Base-by-base conservation (phyloP, 1,139 yeast genomes). In the Zhuliangozyma parablackwelliae region DNA sequence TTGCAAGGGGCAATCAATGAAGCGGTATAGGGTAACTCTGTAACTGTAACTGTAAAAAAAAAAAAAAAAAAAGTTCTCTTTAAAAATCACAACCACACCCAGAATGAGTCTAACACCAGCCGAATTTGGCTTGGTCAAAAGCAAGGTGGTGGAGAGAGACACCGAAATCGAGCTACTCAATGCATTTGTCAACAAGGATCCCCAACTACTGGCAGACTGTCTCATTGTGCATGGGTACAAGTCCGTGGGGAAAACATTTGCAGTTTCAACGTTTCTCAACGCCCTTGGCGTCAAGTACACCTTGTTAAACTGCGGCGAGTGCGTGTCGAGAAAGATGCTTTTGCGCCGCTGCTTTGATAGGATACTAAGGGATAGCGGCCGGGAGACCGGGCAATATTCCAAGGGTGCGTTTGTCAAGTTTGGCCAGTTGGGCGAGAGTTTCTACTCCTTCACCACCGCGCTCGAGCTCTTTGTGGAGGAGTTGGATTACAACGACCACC, bases 1-100 rank as follows among this genome's bases (percentile, higher is more conserved):
- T 59, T 89, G 35, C 61, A 63, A 38, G 80, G 76, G 30, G 56
- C 67, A 28, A 54, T 75, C 6, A 69, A 65, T 21, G 74, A 66
- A 29, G 31, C 46, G 21, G 31, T 37, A 26, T 11, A 7, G 16
- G 23, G 26, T 21, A 21, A 7, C 7, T 6, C 23, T 21, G 23
- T 6, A 7, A 21, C 7, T 21, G 6, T 21, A 6, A 21, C 23
- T 6, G 7, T 6, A 21, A 7, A 23, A 7, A 9, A 23, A 23
- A 23, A 23, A 7, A 7, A 23, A 23, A 7, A 23, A 7, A 7
- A 26, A 47, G 68, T 21, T 9, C 6, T 23, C 9, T 23, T 5
- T 23, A 16, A 16, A 16, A 16, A 3, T 3, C 16, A 16, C 16
- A 16, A 16, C 16, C 24, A 16, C 26, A 25, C 29, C 4, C 10